Base-by-base conservation (phyloP, 805 yeast species). In the Sungouiella blattae region DNA sequence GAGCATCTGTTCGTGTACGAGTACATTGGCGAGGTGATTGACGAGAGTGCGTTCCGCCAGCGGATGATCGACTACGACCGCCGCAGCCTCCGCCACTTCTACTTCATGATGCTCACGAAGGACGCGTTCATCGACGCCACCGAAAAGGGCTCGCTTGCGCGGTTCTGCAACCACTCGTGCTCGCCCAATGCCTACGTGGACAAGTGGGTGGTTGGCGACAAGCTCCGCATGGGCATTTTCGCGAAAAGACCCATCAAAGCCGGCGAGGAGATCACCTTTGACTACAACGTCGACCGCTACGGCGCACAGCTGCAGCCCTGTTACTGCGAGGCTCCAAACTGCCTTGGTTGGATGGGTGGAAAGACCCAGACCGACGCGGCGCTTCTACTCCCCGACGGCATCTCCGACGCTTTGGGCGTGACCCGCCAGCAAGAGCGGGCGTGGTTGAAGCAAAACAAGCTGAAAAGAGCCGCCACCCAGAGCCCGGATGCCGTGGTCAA, bases 121-220 rank as follows among this genome's bases (percentile, higher is more conserved):
- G 88, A 87, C 40, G 91, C 91, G 55, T 93, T 88, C 55, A 87
- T 91, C 39, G 98, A 91, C 60, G 98, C 98, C 31, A 91, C 98
- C 1, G 73, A 73, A 32, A 83, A 77, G 62, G 98, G 98, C 6
- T 78, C 87, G 13, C 61, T 91, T 37, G 96, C 95, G 2, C 71
- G 98, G 38, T 93, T 89, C 63, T 84, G 93, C 55, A 91, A 91
- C 60, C 98, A 91, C 62, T 87, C 96, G 14, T 91, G 98, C 60
- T 80, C 77, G 51, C 98, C 98, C 9, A 93, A 93, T 58, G 91
- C 95, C 15, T 87, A 77, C 50, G 96, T 91, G 28, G 96, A 91
- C 59, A 91, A 91, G 65, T 91, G 98, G 98, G 93, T 89, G 12
- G 98, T 91, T 11, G 88, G 88, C 18, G 86, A 84, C 40, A 83